Percentiles rank a stretch among this genome's conserved stretches.
These are phyloP conservation scores for Beauveria medogensis DNA, from an alignment of 2,329 filamentous ascomycete genomes.

Conservation along the genomic window DNA sequence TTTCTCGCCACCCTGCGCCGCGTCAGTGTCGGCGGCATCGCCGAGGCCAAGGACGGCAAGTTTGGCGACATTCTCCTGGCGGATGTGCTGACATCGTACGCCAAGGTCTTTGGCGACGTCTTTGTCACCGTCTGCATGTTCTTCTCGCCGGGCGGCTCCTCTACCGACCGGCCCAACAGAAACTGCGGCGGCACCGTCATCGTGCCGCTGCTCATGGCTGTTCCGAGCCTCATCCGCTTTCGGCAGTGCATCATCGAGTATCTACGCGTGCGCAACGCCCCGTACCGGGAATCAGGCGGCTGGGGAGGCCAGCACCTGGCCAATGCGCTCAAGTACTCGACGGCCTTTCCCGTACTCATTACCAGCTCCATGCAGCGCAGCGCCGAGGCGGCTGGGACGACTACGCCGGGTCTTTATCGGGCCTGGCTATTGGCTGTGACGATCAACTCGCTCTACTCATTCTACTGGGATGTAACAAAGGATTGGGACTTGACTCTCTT, in stretches of 20 bases:
- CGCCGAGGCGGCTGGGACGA: conserved; percentile 31
- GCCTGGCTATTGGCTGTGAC: conserved; percentile 66
- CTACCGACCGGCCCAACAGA: conserved; percentile 74
- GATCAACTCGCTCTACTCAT: conserved; percentile 86
- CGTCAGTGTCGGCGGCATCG: conserved; percentile 76
- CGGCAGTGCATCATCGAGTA: conserved; percentile 91
- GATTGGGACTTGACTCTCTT: conserved; percentile 95
- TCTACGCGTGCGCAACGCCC: conserved; percentile 55
- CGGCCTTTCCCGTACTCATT: conserved; percentile 84
- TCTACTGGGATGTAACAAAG: conserved; percentile 95
- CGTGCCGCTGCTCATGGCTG: conserved; percentile 75
- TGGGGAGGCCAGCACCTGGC: conserved; percentile 84
- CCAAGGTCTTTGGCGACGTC: conserved; percentile 83
- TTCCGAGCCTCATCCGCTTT: conserved; percentile 79
- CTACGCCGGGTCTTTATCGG: conserved; percentile 38
- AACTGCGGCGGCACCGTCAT: conserved; percentile 70
- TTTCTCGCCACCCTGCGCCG: conserved; percentile 70
- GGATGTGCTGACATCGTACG: conserved; percentile 90
- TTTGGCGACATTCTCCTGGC: conserved; percentile 92
- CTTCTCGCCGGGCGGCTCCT: conserved; percentile 59
- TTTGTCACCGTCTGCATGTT: conserved; percentile 93
- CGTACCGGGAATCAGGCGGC: conserved; percentile 47
- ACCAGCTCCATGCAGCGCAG: conserved; percentile 66
- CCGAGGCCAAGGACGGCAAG: conserved; percentile 79
- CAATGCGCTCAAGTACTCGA: conserved; percentile 93